Evolutionary conservation across 2,329 filamentous ascomycete species (phyloP).

Genomic region (Pseudonectria foliicola): DNA sequence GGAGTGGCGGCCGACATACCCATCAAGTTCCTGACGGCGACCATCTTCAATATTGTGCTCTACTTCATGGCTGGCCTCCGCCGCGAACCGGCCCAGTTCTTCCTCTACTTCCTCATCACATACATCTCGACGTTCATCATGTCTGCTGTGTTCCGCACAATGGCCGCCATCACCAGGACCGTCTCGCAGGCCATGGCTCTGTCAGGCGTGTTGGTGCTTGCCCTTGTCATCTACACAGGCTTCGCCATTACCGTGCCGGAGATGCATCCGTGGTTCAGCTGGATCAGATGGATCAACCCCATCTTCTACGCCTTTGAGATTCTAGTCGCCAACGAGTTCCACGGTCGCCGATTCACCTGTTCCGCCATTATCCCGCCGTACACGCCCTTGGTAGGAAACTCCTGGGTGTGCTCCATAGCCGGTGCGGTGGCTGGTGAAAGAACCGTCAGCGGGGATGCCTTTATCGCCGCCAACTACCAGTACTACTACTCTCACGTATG

Average conservation of each 20-base stretch:
- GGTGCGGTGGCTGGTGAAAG: slow-evolving; percentile 43
- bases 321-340: slow-evolving; percentile 62
- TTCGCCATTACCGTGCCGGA: slow-evolving; percentile 30
- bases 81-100: slow-evolving; percentile 61
- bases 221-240: slow-evolving; percentile 32
- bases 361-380: slow-evolving; percentile 36
- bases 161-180: slow-evolving; percentile 64
- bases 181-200: slow-evolving; percentile 50
- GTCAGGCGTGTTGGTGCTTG: slow-evolving; percentile 48
- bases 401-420: slow-evolving; percentile 41
- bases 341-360: slow-evolving; percentile 45
- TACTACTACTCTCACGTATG: slow-evolving; percentile 48
- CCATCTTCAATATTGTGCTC: slow-evolving; percentile 47
- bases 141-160: slow-evolving; percentile 68
- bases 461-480: slow-evolving; percentile 41
- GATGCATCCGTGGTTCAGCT: slow-evolving; percentile 65
- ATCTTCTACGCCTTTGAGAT: slow-evolving; percentile 63
- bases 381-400: slow-evolving; percentile 29
- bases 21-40: slow-evolving; percentile 45
- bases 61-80: slow-evolving; percentile 50
- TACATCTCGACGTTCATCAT: slow-evolving; percentile 64
- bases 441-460: slow-evolving; percentile 49
- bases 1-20: slow-evolving; percentile 50
- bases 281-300: slow-evolving; percentile 64
- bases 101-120: slow-evolving; percentile 66